Percentiles rank a stretch among this genome's conserved stretches.
These are phyloP conservation scores for Phytopythium vexans DNA, from an alignment of 352 stramenopile species.

Conservation along the genomic window DNA sequence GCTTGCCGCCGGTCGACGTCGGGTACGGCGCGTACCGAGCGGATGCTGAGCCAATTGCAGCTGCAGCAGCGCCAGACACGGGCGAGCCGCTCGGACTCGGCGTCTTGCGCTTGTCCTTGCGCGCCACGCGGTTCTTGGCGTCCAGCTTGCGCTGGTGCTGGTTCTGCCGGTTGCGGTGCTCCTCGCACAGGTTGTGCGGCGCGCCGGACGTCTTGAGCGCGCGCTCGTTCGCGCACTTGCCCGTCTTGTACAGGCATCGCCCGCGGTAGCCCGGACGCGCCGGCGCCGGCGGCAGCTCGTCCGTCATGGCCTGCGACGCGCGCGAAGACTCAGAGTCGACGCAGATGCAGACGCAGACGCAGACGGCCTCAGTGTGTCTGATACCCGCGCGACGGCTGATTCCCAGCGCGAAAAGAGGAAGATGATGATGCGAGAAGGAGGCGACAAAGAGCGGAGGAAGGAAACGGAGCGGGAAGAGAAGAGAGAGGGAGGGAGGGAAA, in stretches of 20 bases:
- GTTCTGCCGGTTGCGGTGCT: conserved; percentile 81
- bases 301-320: not conserved
- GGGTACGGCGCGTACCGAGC: conserved; percentile 26
- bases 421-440: no score
- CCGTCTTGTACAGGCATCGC: conserved; percentile 86
- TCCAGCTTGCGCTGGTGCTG: conserved; percentile 87
- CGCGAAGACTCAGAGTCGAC: not conserved
- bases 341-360: no score
- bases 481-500: no score
- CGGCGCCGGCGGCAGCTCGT: conserved; percentile 11
- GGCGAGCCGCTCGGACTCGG: not conserved
- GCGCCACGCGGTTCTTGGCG: conserved; percentile 72
- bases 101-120: conserved; percentile 47
- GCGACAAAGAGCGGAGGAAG: no score
- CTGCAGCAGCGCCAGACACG: no score
- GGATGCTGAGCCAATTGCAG: not conserved
- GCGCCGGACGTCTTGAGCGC: conserved; percentile 81
- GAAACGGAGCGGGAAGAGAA: no score
- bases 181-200: conserved; percentile 83
- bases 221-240: conserved; percentile 84
- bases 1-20: not conserved
- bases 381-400: no score
- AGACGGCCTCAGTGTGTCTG: no score
- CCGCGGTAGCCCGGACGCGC: conserved; percentile 52
- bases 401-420: no score